Evolutionary conservation across 257 asterid species (phyloP), one percentile per base, ranked within the genome.

Genomic region (Cruciata laevipes): DNA sequence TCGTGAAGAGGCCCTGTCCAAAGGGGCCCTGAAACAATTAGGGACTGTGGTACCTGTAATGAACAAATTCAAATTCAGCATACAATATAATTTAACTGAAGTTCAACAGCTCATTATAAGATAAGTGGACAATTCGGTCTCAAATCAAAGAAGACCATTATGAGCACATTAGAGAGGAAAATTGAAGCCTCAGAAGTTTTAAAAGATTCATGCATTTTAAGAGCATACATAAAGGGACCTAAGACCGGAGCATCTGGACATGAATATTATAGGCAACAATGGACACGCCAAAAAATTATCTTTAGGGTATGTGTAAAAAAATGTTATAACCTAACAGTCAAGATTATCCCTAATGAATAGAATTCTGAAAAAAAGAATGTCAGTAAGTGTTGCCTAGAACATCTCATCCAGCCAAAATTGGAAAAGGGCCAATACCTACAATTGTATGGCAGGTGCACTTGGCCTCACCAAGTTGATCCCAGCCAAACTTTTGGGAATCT

Each of bases 1-100:
- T 72, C 72, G 79, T 90, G 99, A 70, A 90, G 96, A 65, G 96
- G 96, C 47, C 99, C 97, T 57, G 92, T 93, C 96, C 97, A 93
- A 24, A 93, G 82, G 18, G 97, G 95, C 68, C 99, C 99, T 40
- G 96, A 93, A 75, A 93, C 96, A 49, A 90, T 74, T 55, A 81
- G 86, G 64, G 96, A 88, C 57, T 76, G 71, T 8, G 81, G 81
- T 76, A 65, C 92, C 99, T 90, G 86, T 75, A 79, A 76, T 56
- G 38, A 61, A 68, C 25, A 13, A 21, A 47, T 56, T 57, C 35
- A 65, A 21, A 31, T 55, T 53, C 63, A 62, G 55, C 61, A 20
- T 2, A 13, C 30, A 62, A 8, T 13, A 55, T 55, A 16, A 17
- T 14, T 53, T 40, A 66, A 33, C 4, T 23, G 37, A 24, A 20